Base-by-base conservation (phyloP, 805 yeast genomes). In the Jamesozyma jinghongensis region DNA sequence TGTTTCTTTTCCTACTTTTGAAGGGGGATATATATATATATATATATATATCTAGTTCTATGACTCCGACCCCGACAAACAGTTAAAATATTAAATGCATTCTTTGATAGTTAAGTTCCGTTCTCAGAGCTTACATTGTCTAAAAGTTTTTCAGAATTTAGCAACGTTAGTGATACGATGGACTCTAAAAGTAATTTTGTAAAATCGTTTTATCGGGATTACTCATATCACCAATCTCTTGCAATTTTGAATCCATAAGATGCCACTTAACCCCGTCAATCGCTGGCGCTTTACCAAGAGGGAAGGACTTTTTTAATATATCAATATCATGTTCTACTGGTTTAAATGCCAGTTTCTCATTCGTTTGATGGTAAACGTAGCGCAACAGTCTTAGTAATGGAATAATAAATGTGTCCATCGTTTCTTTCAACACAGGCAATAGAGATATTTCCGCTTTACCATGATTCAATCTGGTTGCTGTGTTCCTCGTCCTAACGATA, bases 361-460 rank as follows among this genome's bases (percentile, higher is more conserved):
- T 59, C 6, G 59, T 54, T 35, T 48, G 52, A 14, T 44, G 36
- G 38, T 56, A 60, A 25, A 62, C 56, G 34, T 57, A 56, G 19
- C 50, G 46, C 32, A 60, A 35, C 14, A 60, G 40, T 29, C 42
- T 44, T 16, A 48, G 44, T 32, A 60, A 42, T 3, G 63, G 65
- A 14, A 59, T 40, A 16, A 60, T 32, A 28, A 60, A 59, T 30
- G 51, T 53, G 10, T 53, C 48, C 18, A 60, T 34, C 0, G 58
- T 51, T 17, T 46, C 51, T 6, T 43, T 41, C 25, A 59, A 40
- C n/a, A 59, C 42, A 1, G 62, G 58, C 20, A 47, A 40, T 22
- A 59, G 43, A n/a, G 19, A 17, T 7, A 16, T 22, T 5, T 37
- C 16, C 11, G 25, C n/a, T 2, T 6, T 34, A 14, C 26, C 28